Conservation (phyloP, 2,329 filamentous ascomycete genomes). For the Zymoseptoria crescenta region DNA sequence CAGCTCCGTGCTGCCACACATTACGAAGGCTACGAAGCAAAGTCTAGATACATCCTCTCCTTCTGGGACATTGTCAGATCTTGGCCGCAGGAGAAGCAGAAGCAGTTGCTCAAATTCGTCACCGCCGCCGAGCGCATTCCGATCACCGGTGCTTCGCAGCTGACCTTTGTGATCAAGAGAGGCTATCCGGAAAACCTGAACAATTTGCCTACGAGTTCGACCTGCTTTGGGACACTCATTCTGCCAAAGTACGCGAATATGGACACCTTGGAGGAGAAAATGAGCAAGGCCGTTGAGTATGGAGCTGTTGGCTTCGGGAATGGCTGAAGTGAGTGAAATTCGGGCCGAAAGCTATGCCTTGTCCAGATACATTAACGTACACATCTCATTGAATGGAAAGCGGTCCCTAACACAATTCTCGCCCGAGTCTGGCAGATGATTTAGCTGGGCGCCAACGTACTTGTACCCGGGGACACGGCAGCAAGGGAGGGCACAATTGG, state of each 20-base stretch:
- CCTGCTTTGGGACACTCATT: slow-evolving; percentile 83
- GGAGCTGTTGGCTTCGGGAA: slow-evolving; percentile 69
- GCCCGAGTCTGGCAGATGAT: no score
- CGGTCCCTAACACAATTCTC: no score
- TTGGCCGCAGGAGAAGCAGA: slow-evolving; percentile 62
- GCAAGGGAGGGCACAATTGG: no score
- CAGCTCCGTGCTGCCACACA: slow-evolving; percentile 63
- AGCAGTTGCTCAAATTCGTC: slow-evolving; percentile 81
- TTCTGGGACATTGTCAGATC: slow-evolving; percentile 77
- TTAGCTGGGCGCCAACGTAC: no score
- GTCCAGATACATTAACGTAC: no score
- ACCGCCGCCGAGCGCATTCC: slow-evolving; percentile 88
- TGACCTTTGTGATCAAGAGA: slow-evolving; percentile 76
- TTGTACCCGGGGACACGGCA: no score
- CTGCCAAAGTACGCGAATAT: slow-evolving; percentile 72
- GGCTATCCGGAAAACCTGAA: slow-evolving; percentile 57
- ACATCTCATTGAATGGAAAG: no score
- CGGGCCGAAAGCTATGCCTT: no score
- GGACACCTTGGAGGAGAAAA: slow-evolving; percentile 62
- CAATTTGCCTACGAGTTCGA: slow-evolving; percentile 74
- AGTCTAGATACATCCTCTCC: slow-evolving; percentile 60
- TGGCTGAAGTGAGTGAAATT: slow-evolving; percentile 11
- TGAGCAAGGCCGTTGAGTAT: slow-evolving; percentile 82
- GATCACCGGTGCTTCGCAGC: slow-evolving; percentile 71
- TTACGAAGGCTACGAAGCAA: slow-evolving; percentile 73